Percentiles rank a stretch among this genome's conserved stretches.
Evolutionary conservation across 306 rosid species (phyloP).

Genomic region (Trichosanthes cucumerina): DNA sequence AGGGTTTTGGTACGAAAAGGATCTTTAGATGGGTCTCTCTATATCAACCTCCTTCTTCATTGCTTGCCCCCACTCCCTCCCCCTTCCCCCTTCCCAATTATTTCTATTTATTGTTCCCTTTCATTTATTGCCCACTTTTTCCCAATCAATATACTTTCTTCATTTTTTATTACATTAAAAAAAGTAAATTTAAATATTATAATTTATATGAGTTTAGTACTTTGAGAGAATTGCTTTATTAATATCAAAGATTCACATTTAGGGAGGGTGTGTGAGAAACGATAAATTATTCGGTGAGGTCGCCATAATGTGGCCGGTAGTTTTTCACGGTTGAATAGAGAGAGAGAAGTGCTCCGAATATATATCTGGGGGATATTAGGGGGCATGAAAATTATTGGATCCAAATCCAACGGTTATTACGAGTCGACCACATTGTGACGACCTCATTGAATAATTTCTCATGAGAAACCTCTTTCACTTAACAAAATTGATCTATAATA

Average conservation of each 20-base stretch:
- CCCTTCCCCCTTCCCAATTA: neutral
- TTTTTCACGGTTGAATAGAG: too few relatives aligned
- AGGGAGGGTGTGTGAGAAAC: neutral
- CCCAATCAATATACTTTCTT: too few relatives aligned
- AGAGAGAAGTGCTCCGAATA: too few relatives aligned
- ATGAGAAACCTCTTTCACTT: neutral
- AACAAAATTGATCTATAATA: neutral
- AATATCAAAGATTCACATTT: neutral
- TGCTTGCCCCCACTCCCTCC: slow-evolving; percentile 6
- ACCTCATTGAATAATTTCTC: too few relatives aligned
- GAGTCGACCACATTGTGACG: too few relatives aligned
- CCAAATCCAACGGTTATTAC: too few relatives aligned
- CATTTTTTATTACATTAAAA: too few relatives aligned
- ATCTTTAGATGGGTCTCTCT: slow-evolving; percentile 12
- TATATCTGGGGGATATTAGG: too few relatives aligned
- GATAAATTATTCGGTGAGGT: too few relatives aligned
- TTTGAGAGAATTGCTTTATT: neutral
- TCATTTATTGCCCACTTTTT: neutral
- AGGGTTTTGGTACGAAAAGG: slow-evolving; percentile 11
- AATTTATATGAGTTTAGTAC: neutral
- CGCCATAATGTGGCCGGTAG: too few relatives aligned
- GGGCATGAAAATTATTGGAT: too few relatives aligned
- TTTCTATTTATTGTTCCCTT: neutral
- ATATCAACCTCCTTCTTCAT: slow-evolving; percentile 12
- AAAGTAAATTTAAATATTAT: too few relatives aligned